phyloP scores from a whole-genome alignment of 108 stramenopile species.

The Fistulifera pelliculosa region DNA sequence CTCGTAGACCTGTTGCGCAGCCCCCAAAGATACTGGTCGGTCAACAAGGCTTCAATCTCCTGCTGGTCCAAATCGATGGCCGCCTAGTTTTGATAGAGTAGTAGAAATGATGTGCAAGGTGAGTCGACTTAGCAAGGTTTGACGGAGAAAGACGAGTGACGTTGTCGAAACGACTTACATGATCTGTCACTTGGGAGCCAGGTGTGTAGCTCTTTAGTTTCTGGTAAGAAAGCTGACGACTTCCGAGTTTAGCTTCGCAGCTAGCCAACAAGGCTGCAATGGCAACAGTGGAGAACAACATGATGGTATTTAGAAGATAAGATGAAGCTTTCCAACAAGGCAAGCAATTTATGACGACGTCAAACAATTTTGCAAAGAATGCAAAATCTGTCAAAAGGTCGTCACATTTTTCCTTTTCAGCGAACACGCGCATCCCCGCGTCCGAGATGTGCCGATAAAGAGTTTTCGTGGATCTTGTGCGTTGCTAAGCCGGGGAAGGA shows the following conservation, averaged over 20 bases:
- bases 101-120: background rate
- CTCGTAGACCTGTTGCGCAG: constrained; percentile 40
- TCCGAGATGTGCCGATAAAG: no score
- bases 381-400: no score
- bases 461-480: no score
- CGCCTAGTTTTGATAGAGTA: constrained; percentile 10
- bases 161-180: constrained; percentile 24
- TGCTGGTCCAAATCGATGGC: constrained; percentile 70
- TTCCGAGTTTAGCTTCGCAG: background rate
- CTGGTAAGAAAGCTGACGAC: constrained; percentile 29
- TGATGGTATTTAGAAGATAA: constrained; percentile 1
- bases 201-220: constrained; percentile 59
- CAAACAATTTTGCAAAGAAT: no score
- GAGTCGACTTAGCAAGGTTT: background rate
- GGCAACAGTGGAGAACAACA: constrained; percentile 10
- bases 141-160: background rate
- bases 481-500: no score
- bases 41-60: constrained; percentile 33
- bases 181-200: constrained; percentile 44
- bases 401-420: no score
- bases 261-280: constrained; percentile 1
- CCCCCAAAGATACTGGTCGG: constrained; percentile 15
- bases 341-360: no score
- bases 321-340: no score
- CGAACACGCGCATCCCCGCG: no score